Conservation (phyloP, 768 basidiomycete genomes). For the Tricholoma hemisulphureum region DNA sequence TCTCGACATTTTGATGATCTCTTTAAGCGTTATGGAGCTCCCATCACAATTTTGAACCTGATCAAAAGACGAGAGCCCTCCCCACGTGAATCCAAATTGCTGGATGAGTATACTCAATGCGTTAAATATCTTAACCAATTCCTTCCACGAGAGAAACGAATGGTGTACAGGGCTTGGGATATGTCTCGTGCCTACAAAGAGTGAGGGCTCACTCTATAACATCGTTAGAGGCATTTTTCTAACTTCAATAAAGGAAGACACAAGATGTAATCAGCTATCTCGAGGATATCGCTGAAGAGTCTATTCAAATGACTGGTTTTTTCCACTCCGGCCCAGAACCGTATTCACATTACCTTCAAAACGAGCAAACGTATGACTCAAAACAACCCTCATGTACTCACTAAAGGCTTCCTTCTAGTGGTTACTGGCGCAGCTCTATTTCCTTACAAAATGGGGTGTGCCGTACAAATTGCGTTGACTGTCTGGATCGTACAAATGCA, state of each 20-base stretch:
- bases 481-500: constrained; percentile 93
- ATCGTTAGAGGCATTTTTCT: background rate
- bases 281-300: constrained; percentile 93
- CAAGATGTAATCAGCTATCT: constrained; percentile 95
- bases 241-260: constrained; percentile 60
- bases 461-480: constrained; percentile 95
- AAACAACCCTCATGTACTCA: background rate
- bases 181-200: constrained; percentile 95
- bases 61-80: constrained; percentile 83
- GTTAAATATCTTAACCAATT: constrained; percentile 94
- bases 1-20: constrained; percentile 92
- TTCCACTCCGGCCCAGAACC: constrained; percentile 94
- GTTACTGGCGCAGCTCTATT: constrained; percentile 63
- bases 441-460: constrained; percentile 89
- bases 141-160: constrained; percentile 78
- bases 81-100: constrained; percentile 84
- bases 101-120: constrained; percentile 91
- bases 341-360: constrained; percentile 63
- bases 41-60: constrained; percentile 88
- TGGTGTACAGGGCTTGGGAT: constrained; percentile 94
- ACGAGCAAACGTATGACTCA: constrained; percentile 38
- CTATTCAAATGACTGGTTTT: constrained; percentile 86
- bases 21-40: constrained; percentile 84
- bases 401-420: constrained; percentile 15
- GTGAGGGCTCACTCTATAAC: constrained; percentile 38